phyloP scores from a whole-genome alignment of 2,329 filamentous ascomycete genomes.

The Berkeleyomyces basicola region DNA sequence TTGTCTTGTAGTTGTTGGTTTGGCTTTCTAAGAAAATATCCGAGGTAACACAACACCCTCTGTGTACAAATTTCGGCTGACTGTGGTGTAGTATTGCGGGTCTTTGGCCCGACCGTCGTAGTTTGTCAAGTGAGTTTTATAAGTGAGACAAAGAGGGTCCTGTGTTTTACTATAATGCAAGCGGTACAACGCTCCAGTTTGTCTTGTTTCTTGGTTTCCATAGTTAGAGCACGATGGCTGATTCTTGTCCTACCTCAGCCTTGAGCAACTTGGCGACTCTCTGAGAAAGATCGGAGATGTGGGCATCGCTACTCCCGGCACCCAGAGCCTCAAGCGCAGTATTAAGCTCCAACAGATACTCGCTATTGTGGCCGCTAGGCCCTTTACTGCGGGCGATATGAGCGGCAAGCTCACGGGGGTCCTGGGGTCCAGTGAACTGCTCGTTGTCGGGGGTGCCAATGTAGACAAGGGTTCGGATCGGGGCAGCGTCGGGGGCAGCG shows the following conservation, averaged over 20 bases:
- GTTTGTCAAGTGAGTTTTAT: conserved; percentile 2
- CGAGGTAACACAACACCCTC: neutral
- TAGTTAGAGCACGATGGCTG: neutral
- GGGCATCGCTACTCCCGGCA: conserved; percentile 60
- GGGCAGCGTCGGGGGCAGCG: conserved; percentile 21
- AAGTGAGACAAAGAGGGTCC: neutral
- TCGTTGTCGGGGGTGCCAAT: conserved; percentile 88
- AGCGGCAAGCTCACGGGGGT: conserved; percentile 58
- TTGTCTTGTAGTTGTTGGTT: neutral
- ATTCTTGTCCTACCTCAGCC: neutral
- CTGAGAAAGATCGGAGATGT: conserved; percentile 66
- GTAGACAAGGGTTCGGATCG: conserved; percentile 56
- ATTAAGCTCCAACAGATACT: conserved; percentile 76
- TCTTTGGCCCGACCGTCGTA: conserved; percentile 3
- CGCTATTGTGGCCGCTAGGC: conserved; percentile 75
- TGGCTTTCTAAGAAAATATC: neutral
- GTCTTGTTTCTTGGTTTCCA: neutral
- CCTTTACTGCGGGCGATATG: conserved; percentile 65
- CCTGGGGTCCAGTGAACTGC: conserved; percentile 76
- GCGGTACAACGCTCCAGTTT: neutral
- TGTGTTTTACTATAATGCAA: neutral
- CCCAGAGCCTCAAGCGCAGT: conserved; percentile 55
- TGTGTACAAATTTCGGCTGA: neutral
- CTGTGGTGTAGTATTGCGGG: neutral
- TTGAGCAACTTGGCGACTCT: conserved; percentile 48